Conservation (phyloP, 441 rosid genomes). For the Omphalea diandra region DNA sequence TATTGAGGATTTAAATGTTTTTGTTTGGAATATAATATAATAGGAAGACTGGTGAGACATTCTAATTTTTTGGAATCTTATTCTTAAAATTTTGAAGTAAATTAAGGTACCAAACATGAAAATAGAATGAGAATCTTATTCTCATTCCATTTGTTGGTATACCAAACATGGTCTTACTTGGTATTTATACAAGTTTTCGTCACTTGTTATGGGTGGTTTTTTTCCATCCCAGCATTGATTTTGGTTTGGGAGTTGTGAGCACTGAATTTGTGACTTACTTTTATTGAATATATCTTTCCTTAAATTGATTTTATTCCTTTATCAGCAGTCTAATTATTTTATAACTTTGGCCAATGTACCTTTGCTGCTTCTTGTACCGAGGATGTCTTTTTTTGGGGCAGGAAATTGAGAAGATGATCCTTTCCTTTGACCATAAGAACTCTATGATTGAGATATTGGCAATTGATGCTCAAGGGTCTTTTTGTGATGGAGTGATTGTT, state of each 20-base stretch:
- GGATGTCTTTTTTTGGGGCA: conserved; percentile 27
- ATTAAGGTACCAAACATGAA: too few species aligned
- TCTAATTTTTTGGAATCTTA: too few species aligned
- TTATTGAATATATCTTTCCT: not conserved
- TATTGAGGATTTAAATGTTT: too few species aligned
- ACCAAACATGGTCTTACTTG: too few species aligned
- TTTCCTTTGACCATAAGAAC: conserved; percentile 67
- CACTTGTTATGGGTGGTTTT: too few species aligned
- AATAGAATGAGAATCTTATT: too few species aligned
- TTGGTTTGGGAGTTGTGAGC: not conserved
- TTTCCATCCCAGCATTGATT: not conserved
- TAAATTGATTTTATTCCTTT: not conserved
- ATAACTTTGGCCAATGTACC: not conserved
- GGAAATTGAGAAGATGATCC: conserved; percentile 78
- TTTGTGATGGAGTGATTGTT: conserved; percentile 75
- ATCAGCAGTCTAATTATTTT: not conserved
- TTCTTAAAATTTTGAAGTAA: too few species aligned
- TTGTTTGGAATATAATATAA: too few species aligned
- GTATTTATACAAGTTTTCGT: too few species aligned
- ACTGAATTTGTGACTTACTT: not conserved
- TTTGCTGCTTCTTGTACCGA: not conserved
- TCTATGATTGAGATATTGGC: conserved; percentile 77
- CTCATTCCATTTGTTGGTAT: too few species aligned
- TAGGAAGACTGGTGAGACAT: too few species aligned
- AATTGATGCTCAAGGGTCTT: conserved; percentile 87